Evolutionary conservation across 768 basidiomycete species (phyloP).

Genomic region (Pleurotus citrinopileatus): DNA sequence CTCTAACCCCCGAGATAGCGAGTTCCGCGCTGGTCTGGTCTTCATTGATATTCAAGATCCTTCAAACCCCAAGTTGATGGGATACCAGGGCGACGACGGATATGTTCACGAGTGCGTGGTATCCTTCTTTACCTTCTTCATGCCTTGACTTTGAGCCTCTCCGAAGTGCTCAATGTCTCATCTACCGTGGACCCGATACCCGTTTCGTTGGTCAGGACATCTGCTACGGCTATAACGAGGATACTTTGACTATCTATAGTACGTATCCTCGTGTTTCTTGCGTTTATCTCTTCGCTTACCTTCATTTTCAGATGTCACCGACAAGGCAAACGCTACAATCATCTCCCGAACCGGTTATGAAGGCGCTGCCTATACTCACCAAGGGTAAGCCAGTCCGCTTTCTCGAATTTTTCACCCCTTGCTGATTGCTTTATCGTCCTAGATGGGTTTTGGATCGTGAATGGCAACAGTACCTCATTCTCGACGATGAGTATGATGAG

Average conservation of each 20-base stretch:
- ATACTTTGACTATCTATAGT: conserved; percentile 26
- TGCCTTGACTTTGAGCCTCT: too few relatives aligned
- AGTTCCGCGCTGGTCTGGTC: conserved; percentile 22
- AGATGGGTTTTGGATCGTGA: conserved; percentile 22
- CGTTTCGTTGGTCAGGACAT: conserved; percentile 25
- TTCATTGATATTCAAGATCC: conserved; percentile 27
- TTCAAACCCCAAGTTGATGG: conserved; percentile 19
- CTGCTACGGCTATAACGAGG: conserved; percentile 30
- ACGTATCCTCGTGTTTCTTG: neutral
- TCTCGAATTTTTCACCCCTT: neutral
- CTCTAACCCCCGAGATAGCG: conserved; percentile 18
- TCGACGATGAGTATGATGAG: conserved; percentile 29
- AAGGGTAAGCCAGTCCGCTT: conserved; percentile 25
- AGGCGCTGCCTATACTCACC: conserved; percentile 29
- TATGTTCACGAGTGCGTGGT: conserved; percentile 23
- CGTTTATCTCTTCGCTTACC: neutral
- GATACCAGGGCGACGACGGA: conserved; percentile 23
- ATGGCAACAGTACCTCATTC: conserved; percentile 24
- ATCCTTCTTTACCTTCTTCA: neutral
- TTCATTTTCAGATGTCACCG: conserved; percentile 17
- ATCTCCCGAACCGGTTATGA: conserved; percentile 27
- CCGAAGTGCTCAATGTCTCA: conserved; percentile 27
- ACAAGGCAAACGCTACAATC: conserved; percentile 19
- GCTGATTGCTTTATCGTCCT: neutral
- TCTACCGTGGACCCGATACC: conserved; percentile 27